Percentiles rank a stretch among this genome's conserved stretches.
Evolutionary conservation across 2,329 filamentous ascomycete genomes (phyloP).

Genomic region (Apiospora aurea): DNA sequence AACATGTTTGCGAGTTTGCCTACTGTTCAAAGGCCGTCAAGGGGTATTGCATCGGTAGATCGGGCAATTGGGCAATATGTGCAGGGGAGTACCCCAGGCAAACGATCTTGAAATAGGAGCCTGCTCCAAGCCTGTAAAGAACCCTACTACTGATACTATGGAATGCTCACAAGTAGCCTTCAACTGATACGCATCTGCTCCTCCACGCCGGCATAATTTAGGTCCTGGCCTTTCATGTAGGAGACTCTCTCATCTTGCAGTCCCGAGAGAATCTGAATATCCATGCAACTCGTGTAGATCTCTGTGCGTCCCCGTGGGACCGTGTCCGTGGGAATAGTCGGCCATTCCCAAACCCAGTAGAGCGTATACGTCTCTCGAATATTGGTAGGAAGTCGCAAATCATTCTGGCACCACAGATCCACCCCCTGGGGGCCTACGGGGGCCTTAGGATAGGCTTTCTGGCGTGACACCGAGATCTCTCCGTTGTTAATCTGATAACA

Average conservation of each 20-base stretch:
- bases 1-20: no score
- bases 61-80: no score
- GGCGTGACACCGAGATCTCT: slow-evolving; percentile 18
- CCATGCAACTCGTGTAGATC: slow-evolving; percentile 20
- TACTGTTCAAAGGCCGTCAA: no score
- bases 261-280: neutral
- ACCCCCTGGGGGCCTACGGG: slow-evolving; percentile 6
- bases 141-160: no score
- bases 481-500: slow-evolving; percentile 20
- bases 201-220: neutral
- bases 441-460: slow-evolving; percentile 3
- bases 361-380: slow-evolving; percentile 19
- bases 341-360: slow-evolving; percentile 24
- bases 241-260: neutral
- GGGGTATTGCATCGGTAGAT: no score
- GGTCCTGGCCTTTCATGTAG: slow-evolving; percentile 18
- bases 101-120: no score
- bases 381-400: slow-evolving; percentile 23
- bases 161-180: no score
- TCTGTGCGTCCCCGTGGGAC: neutral
- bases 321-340: neutral
- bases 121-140: no score
- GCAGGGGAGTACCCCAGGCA: no score
- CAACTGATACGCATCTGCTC: neutral
- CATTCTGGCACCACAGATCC: slow-evolving; percentile 23